phyloP scores from a whole-genome alignment of 441 rosid genomes.

The Erodium chrysanthum region DNA sequence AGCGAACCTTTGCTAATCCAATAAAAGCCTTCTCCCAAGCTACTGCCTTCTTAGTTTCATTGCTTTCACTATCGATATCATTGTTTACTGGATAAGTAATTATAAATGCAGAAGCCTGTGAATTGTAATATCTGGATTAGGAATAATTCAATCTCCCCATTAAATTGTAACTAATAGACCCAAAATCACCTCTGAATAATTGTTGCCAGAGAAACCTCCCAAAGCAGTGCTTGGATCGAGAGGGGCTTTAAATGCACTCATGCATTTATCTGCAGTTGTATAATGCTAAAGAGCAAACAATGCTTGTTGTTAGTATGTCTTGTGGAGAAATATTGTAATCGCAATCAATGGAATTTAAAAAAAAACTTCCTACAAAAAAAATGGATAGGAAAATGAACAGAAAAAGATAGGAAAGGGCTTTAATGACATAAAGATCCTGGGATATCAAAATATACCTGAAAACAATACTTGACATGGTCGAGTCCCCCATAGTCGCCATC shows the following conservation, averaged over 20 bases:
- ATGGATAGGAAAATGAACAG: not conserved
- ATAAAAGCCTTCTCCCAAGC: constrained; percentile 98
- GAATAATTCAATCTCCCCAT: constrained; percentile 12
- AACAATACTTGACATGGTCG: constrained; percentile 80
- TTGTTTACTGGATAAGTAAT: constrained; percentile 93
- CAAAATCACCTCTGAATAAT: constrained; percentile 66
- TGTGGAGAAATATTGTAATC: not conserved
- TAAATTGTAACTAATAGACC: constrained; percentile 17
- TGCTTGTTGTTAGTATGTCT: constrained; percentile 15
- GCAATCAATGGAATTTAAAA: not conserved
- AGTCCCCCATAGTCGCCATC: constrained; percentile 48
- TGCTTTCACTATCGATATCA: constrained; percentile 49
- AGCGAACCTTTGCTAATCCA: constrained; percentile 69
- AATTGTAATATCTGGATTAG: constrained; percentile 17
- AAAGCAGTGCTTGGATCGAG: constrained; percentile 91
- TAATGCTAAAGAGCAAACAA: constrained; percentile 56
- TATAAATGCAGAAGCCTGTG: constrained; percentile 89
- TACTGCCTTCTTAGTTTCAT: constrained; percentile 59
- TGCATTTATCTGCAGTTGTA: constrained; percentile 77
- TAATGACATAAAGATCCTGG: constrained; percentile 3
- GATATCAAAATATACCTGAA: constrained; percentile 47
- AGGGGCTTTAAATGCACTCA: constrained; percentile 95
- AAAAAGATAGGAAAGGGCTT: not conserved
- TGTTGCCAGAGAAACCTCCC: constrained; percentile 89
- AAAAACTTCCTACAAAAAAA: not conserved